These are phyloP conservation scores for Flaveria brownii DNA, from an alignment of 129 eudicot species.

Conservation along the genomic window DNA sequence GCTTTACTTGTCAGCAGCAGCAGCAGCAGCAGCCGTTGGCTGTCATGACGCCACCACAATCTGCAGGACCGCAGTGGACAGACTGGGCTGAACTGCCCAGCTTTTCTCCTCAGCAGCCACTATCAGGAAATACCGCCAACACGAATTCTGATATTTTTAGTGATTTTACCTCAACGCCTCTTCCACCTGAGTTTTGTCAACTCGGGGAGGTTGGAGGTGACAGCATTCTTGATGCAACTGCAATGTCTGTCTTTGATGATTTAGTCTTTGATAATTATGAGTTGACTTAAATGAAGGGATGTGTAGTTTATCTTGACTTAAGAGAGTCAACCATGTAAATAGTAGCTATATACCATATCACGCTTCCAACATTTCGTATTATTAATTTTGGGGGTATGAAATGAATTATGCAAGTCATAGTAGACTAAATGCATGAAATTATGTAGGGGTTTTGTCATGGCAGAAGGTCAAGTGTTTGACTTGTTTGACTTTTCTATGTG, in stretches of 20 bases:
- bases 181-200: constrained; percentile 22
- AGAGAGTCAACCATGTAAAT: constrained; percentile 30
- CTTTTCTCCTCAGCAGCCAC: constrained; percentile 27
- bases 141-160: constrained; percentile 30
- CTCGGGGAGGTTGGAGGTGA: constrained; percentile 22
- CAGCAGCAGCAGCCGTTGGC: constrained; percentile 5
- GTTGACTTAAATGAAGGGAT: constrained; percentile 19
- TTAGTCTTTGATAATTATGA: constrained; percentile 24
- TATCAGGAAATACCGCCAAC: constrained; percentile 28
- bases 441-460: not conserved
- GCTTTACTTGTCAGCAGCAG: constrained; percentile 15
- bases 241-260: constrained; percentile 21
- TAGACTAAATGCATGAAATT: not conserved
- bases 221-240: constrained; percentile 14
- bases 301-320: constrained; percentile 23
- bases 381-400: constrained; percentile 7
- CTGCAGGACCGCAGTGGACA: constrained; percentile 21
- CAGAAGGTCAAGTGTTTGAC: not conserved
- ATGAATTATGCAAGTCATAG: not conserved
- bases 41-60: constrained; percentile 18
- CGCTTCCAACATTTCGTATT: constrained; percentile 7
- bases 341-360: constrained; percentile 14
- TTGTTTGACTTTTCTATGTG: not conserved
- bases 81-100: constrained; percentile 23
- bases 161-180: constrained; percentile 21